Base-by-base conservation (phyloP, 768 basidiomycete species). In the Hirschioporus abietinus region DNA sequence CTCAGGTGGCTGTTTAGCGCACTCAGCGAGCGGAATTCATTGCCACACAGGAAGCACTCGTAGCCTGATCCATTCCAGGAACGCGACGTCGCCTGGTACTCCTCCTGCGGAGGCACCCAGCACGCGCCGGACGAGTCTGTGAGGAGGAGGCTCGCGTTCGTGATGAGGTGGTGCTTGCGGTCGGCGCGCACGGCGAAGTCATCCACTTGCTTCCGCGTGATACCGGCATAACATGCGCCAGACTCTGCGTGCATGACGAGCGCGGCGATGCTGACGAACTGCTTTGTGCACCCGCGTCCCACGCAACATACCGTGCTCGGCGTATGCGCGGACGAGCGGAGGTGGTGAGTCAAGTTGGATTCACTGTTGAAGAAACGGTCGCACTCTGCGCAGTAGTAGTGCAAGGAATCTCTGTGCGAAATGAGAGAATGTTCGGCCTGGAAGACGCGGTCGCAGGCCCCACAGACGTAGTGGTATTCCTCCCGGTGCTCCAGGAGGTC, bases 31-130 rank as follows among this genome's bases (percentile, higher is more conserved):
- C 70, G 34, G 70, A 81, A 87, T 15, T 62, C 69, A 25, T 64
- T 66, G 72, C 85, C 80, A 73, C 90, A 91, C 25, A 91, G 74
- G 71, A 85, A 84, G 74, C 90, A 91, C 74, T 91, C 88, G 73
- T 79, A 91, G 7, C 69, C 77, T 7, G 0, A 7, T 0, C 78
- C 78, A 67, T 84, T 84, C 78, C 77, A 83, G 15, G 83, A 77
- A 34, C 68, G 74, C 1, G 71, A 70, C 9, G 81, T 83, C 60
- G 81, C 80, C 27, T 65, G n/a, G 42, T 67, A 72, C 4, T 7
- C 69, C 5, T 27, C 25, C 1, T 57, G 4, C 30, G 30, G 30
- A 3, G 30, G 30, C 30, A 30, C 30, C 30, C 30, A 30, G 30
- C 30, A 30, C 30, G 30, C 8, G 30, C 30, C 30, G 30, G 30